These are phyloP conservation scores for Ceratorhiza oryzae-sativae DNA, from an alignment of 1,284 basidiomycete genomes.

Conservation along the genomic window DNA sequence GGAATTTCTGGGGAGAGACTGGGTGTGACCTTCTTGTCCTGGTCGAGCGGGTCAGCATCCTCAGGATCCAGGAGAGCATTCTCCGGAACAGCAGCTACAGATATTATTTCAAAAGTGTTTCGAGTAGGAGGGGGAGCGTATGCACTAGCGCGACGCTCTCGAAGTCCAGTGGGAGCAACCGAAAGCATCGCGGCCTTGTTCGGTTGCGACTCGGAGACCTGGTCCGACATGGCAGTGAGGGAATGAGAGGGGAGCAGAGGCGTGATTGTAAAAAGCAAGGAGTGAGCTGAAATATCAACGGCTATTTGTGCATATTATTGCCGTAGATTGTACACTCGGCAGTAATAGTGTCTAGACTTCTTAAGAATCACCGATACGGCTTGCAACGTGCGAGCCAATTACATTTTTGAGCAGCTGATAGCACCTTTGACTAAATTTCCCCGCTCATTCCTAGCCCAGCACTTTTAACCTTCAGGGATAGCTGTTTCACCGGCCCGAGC, in stretches of 20 bases:
- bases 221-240: neutral
- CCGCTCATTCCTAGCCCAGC: neutral
- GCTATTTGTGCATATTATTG: neutral
- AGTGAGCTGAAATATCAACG: neutral
- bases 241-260: neutral
- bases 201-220: neutral
- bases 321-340: neutral
- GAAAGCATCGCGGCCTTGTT: slow-evolving; percentile 6
- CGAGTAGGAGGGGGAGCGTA: slow-evolving; percentile 1
- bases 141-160: slow-evolving; percentile 29
- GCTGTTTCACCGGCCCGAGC: slow-evolving; percentile 20
- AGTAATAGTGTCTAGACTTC: neutral
- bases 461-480: neutral
- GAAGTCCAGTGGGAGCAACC: slow-evolving; percentile 10
- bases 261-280: neutral
- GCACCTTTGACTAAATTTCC: neutral
- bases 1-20: slow-evolving; percentile 9
- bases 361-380: slow-evolving; percentile 6
- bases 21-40: neutral
- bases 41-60: neutral
- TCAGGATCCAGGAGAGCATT: slow-evolving; percentile 20
- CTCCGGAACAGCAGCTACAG: slow-evolving; percentile 12
- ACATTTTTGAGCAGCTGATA: slow-evolving; percentile 6
- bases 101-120: neutral
- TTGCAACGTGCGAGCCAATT: neutral